Evolutionary conservation across 1,284 basidiomycete species (phyloP).

Genomic region (Testicularia cyperi): DNA sequence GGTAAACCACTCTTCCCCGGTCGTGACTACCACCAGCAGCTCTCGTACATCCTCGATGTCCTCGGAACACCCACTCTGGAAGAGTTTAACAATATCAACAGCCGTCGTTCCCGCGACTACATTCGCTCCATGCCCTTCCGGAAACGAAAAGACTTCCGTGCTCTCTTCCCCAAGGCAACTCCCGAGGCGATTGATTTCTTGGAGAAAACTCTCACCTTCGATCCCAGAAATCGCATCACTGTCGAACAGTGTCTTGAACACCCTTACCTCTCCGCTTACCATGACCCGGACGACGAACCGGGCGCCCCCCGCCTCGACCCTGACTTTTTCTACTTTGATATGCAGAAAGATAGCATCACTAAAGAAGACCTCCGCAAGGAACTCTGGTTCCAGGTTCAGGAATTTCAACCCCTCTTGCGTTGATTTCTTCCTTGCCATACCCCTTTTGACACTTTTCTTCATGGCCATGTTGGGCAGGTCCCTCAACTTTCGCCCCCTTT

Average conservation of each 20-base stretch:
- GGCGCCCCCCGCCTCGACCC: conserved; percentile 42
- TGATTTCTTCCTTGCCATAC: too few species aligned
- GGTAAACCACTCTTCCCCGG: conserved; percentile 89
- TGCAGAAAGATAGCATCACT: conserved; percentile 37
- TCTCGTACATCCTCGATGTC: conserved; percentile 67
- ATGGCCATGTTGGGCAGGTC: too few species aligned
- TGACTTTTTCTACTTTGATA: conserved; percentile 49
- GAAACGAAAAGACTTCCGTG: conserved; percentile 75
- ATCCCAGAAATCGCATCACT: conserved; percentile 50
- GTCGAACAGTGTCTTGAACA: conserved; percentile 57
- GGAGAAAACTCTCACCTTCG: conserved; percentile 77
- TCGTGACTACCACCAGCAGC: conserved; percentile 63
- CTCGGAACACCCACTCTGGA: conserved; percentile 67
- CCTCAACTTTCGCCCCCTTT: too few species aligned
- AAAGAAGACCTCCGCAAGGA: conserved; percentile 49
- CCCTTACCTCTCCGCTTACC: conserved; percentile 54
- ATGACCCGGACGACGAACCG: conserved; percentile 56
- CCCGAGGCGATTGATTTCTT: conserved; percentile 73
- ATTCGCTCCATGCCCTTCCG: conserved; percentile 89
- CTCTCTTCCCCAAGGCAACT: conserved; percentile 76
- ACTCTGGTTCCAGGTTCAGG: conserved; percentile 50
- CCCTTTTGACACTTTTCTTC: too few species aligned
- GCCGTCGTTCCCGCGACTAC: conserved; percentile 81
- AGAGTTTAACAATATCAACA: conserved; percentile 71
- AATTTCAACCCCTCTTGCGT: conserved; percentile 38